Conservation (phyloP, 352 stramenopile genomes). For the Phytophthora brassicae region DNA sequence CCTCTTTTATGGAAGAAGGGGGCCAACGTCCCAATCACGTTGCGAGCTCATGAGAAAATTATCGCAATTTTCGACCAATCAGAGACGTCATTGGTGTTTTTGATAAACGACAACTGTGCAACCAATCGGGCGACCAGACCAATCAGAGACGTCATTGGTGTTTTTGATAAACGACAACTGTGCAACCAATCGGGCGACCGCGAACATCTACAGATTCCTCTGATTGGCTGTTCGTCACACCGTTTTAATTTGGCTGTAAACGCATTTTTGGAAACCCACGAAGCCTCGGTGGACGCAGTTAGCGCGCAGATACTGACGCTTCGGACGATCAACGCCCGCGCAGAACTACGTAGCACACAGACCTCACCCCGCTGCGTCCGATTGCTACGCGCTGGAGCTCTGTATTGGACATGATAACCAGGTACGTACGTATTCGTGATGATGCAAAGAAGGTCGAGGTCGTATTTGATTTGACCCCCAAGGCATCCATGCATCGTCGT, state of each 20-base stretch:
- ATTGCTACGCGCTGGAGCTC: too few relatives aligned
- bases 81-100: not conserved
- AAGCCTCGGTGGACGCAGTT: not conserved
- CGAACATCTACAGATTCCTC: not conserved
- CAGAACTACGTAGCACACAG: not conserved
- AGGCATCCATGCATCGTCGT: constrained; percentile 1
- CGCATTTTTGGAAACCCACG: not conserved
- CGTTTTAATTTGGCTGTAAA: constrained; percentile 4
- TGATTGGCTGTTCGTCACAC: constrained; percentile 7
- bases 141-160: not conserved
- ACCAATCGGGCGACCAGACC: too few relatives aligned
- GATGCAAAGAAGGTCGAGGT: constrained; percentile 1
- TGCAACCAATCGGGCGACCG: not conserved
- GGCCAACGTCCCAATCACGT: too few relatives aligned
- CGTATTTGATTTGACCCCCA: constrained; percentile 7
- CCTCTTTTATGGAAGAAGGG: too few relatives aligned
- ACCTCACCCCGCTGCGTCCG: not conserved
- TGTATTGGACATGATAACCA: too few relatives aligned
- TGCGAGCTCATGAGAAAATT: not conserved
- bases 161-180: too few relatives aligned
- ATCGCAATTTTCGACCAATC: not conserved
- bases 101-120: constrained; percentile 1
- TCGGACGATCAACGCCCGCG: not conserved
- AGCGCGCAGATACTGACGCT: not conserved
- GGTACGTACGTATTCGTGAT: constrained; percentile 12